Evolutionary conservation across 2,329 filamentous ascomycete species (phyloP).

Genomic region (Biscogniauxia marginata): DNA sequence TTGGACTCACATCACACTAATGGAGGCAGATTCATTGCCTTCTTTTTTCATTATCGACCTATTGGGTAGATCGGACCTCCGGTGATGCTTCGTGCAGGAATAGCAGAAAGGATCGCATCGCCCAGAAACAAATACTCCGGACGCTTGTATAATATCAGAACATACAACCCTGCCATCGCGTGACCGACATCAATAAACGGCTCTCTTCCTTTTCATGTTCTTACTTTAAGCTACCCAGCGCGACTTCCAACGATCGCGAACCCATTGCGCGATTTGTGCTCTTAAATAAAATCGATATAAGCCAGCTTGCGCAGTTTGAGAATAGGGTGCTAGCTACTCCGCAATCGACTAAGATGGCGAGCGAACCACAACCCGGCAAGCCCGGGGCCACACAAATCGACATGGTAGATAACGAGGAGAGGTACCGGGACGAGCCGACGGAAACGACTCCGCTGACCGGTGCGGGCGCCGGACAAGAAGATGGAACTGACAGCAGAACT

Average conservation of each 20-base stretch:
- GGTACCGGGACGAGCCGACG: conserved; percentile 18
- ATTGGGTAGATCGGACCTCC: not conserved
- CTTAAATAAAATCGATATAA: not conserved
- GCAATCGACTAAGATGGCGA: conserved; percentile 21
- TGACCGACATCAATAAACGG: not conserved
- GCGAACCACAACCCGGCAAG: conserved; percentile 18
- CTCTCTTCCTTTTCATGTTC: not conserved
- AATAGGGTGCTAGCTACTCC: not conserved
- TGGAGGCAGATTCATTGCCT: not conserved
- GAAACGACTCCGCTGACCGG: conserved; percentile 42
- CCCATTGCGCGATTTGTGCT: no score
- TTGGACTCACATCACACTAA: not conserved
- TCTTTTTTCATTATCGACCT: not conserved
- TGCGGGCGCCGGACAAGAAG: conserved; percentile 22
- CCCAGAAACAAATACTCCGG: no score
- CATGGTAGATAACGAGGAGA: conserved; percentile 27
- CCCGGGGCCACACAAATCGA: conserved; percentile 18
- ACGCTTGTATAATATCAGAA: not conserved
- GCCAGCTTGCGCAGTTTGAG: not conserved
- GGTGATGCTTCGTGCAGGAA: not conserved
- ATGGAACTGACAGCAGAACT: conserved; percentile 16
- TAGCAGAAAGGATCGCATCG: not conserved
- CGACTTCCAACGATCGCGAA: not conserved
- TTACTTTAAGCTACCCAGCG: not conserved
- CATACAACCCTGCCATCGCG: not conserved